phyloP scores from a whole-genome alignment of 1,284 basidiomycete species.

The Cryptococcus wingfieldii region DNA sequence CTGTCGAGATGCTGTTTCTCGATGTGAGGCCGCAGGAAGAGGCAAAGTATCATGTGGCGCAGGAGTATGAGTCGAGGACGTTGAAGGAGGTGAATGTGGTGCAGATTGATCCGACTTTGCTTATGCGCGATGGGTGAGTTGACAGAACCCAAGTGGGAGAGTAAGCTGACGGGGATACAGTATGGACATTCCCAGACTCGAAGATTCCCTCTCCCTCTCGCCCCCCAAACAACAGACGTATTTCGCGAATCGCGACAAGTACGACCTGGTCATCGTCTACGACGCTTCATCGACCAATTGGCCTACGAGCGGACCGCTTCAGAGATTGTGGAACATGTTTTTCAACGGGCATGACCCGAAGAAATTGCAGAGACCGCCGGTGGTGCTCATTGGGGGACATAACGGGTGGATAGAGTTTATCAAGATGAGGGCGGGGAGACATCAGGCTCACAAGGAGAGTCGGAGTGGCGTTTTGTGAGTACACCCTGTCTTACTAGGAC shows the following conservation, averaged over 20 bases:
- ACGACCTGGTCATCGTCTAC: slow-evolving; percentile 85
- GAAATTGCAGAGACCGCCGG: slow-evolving; percentile 69
- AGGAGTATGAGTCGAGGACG: slow-evolving; percentile 45
- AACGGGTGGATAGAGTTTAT: slow-evolving; percentile 74
- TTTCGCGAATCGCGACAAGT: slow-evolving; percentile 77
- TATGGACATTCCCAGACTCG: slow-evolving; percentile 63
- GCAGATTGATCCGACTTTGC: slow-evolving; percentile 78
- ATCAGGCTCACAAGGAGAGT: slow-evolving; percentile 9
- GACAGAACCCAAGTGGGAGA: not conserved
- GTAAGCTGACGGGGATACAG: slow-evolving; percentile 48
- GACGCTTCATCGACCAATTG: slow-evolving; percentile 67
- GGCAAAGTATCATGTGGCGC: slow-evolving; percentile 67
- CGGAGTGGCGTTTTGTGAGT: not conserved
- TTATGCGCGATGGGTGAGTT: slow-evolving; percentile 64
- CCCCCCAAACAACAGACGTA: slow-evolving; percentile 65
- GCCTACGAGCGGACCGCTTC: slow-evolving; percentile 55
- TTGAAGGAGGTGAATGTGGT: slow-evolving; percentile 56
- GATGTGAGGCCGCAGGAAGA: slow-evolving; percentile 76
- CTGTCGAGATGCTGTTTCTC: slow-evolving; percentile 68
- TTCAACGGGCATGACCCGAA: slow-evolving; percentile 69
- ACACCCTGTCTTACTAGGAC: not conserved
- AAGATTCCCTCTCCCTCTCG: slow-evolving; percentile 68
- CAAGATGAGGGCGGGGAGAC: slow-evolving; percentile 17
- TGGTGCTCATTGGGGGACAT: slow-evolving; percentile 80
- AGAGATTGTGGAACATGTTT: slow-evolving; percentile 62